These are phyloP conservation scores for Boehmeria nivea DNA, from an alignment of 306 rosid species.

Conservation along the genomic window DNA sequence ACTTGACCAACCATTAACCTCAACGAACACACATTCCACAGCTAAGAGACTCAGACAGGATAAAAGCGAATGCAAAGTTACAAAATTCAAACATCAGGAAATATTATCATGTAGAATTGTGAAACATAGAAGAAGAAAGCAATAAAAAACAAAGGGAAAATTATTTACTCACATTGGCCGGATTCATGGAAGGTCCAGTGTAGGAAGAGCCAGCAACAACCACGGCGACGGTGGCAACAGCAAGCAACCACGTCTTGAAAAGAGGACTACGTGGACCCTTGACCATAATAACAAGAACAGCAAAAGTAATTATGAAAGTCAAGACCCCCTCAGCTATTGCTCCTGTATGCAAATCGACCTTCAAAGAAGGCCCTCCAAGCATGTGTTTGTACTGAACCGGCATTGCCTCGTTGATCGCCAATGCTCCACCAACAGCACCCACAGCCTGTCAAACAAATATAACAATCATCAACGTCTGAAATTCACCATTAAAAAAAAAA, in stretches of 20 bases:
- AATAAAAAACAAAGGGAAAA: no score
- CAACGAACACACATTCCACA: no score
- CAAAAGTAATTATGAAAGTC: conserved; percentile 66
- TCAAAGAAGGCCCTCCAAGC: conserved; percentile 81
- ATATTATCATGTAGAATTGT: conserved; percentile 13
- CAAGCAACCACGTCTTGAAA: conserved; percentile 55
- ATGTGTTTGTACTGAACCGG: conserved; percentile 57
- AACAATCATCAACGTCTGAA: neutral
- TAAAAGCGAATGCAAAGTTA: neutral
- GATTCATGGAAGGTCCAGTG: conserved; percentile 92
- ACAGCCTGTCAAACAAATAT: conserved; percentile 48
- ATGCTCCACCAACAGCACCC: conserved; percentile 82
- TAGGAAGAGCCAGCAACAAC: conserved; percentile 57
- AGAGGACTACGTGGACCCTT: conserved; percentile 63
- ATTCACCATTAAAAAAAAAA: no score
- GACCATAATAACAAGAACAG: conserved; percentile 60
- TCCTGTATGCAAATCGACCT: conserved; percentile 80
- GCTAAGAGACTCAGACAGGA: no score
- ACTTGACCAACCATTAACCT: no score
- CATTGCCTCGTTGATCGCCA: conserved; percentile 66
- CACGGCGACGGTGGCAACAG: conserved; percentile 45
- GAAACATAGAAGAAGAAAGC: neutral
- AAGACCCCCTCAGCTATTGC: conserved; percentile 72
- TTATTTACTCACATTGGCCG: conserved; percentile 77
- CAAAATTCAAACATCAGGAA: neutral